phyloP scores from a whole-genome alignment of 176 grass and related monocot species.

The Phragmites australis region DNA sequence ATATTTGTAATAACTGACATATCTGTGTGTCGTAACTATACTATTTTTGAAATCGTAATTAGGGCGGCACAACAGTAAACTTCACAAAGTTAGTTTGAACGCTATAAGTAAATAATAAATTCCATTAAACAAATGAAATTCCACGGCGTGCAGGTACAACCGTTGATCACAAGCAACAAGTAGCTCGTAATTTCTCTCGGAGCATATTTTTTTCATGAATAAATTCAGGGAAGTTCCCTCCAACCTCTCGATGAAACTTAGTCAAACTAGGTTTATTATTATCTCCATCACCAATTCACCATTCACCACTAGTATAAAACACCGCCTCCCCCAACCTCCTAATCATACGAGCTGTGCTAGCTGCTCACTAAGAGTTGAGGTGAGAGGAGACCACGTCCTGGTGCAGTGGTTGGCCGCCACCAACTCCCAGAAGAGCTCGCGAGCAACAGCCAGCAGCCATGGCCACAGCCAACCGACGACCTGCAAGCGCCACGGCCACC shows the following conservation, averaged over 20 bases:
- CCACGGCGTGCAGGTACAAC: neutral
- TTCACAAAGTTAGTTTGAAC: no score
- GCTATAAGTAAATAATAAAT: neutral
- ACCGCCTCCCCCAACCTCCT: neutral
- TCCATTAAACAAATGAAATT: neutral
- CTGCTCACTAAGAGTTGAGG: neutral
- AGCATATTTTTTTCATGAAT: neutral
- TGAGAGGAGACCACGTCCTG: conserved; percentile 32
- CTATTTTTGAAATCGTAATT: no score
- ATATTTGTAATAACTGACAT: no score
- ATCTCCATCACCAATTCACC: neutral
- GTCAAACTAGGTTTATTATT: neutral
- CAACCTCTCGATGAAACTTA: neutral
- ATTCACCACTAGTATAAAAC: conserved; percentile 15
- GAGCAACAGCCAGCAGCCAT: neutral
- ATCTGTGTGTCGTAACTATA: no score
- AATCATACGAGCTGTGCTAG: neutral
- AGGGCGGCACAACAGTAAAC: no score
- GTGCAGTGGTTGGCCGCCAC: conserved; percentile 18
- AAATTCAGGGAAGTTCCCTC: neutral
- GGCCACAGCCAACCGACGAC: conserved; percentile 22
- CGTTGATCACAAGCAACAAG: neutral
- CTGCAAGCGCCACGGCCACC: neutral
- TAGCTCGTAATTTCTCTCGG: neutral
- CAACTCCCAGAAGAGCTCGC: conserved; percentile 21